phyloP scores from a whole-genome alignment of 2,329 filamentous ascomycete species.

The Ophiocordyceps polyrhachis-furcata region DNA sequence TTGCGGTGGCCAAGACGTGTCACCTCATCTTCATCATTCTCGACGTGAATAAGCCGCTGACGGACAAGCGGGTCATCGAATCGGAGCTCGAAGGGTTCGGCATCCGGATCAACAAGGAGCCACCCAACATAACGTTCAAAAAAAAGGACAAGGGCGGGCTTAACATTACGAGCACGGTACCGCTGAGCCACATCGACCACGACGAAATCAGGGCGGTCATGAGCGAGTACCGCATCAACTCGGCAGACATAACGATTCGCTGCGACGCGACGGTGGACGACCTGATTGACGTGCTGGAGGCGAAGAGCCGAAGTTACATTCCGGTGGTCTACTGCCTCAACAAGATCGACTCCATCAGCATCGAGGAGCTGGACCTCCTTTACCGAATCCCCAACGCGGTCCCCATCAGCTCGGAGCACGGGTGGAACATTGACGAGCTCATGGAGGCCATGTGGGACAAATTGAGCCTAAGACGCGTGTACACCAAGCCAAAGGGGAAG shows the following conservation, averaged over 20 bases:
- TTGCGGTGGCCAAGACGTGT: constrained; percentile 96
- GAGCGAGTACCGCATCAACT: constrained; percentile 91
- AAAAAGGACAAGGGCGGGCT: constrained; percentile 99
- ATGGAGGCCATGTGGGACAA: constrained; percentile 99
- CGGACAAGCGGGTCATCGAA: constrained; percentile 93
- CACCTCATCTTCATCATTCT: constrained; percentile 97
- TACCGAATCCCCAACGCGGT: constrained; percentile 96
- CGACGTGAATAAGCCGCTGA: constrained; percentile 95
- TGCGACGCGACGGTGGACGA: constrained; percentile 97
- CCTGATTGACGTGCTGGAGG: constrained; percentile 87
- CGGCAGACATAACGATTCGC: constrained; percentile 90
- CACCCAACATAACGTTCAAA: constrained; percentile 96
- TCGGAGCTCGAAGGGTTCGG: constrained; percentile 91
- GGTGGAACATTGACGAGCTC: constrained; percentile 95
- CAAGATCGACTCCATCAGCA: constrained; percentile 97
- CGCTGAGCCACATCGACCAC: constrained; percentile 77
- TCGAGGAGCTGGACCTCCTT: constrained; percentile 88
- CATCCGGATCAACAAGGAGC: constrained; percentile 91
- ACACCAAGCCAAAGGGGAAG: constrained; percentile 95
- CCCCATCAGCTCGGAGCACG: constrained; percentile 91
- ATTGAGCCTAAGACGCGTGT: constrained; percentile 74
- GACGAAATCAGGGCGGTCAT: constrained; percentile 98
- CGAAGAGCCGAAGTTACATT: constrained; percentile 83
- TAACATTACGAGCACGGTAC: constrained; percentile 87
- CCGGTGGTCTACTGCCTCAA: constrained; percentile 98